phyloP scores from a whole-genome alignment of 371 early-diverging fungal species.

The Mucor racemosus region DNA sequence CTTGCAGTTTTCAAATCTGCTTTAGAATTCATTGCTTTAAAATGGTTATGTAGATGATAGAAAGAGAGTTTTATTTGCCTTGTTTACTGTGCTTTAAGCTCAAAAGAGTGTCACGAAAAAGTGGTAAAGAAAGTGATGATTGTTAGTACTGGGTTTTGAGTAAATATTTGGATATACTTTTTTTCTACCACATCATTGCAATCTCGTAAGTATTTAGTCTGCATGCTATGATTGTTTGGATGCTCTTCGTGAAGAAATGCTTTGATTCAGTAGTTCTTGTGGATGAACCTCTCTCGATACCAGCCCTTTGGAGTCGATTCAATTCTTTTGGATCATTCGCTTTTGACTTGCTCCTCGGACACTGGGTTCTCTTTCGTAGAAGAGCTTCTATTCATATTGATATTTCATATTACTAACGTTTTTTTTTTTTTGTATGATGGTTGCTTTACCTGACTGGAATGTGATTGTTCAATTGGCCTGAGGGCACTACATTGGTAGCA shows the following conservation, averaged over 20 bases:
- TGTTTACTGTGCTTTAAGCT: no score
- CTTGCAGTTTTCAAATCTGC: slow-evolving; percentile 78
- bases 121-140: no score
- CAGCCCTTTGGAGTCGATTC: slow-evolving; percentile 15
- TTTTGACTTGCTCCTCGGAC: slow-evolving; percentile 13
- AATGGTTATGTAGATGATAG: not conserved
- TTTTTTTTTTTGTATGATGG: slow-evolving; percentile 17
- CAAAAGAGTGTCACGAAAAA: no score
- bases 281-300: slow-evolving; percentile 24
- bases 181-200: slow-evolving; percentile 12
- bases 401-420: slow-evolving; percentile 22
- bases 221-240: slow-evolving; percentile 20
- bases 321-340: slow-evolving; percentile 14
- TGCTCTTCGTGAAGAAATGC: slow-evolving; percentile 19
- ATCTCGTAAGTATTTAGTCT: slow-evolving; percentile 21
- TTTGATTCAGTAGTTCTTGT: slow-evolving; percentile 21
- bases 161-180: no score
- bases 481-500: slow-evolving; percentile 12
- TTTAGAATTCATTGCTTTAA: slow-evolving; percentile 56
- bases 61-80: no score
- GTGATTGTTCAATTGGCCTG: slow-evolving; percentile 15
- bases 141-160: no score
- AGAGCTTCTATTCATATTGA: slow-evolving; percentile 19
- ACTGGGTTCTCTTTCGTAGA: slow-evolving; percentile 15
- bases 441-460: slow-evolving; percentile 19